Evolutionary conservation across 2,329 filamentous ascomycete genomes (phyloP).

Genomic region (Colletotrichum cereale): DNA sequence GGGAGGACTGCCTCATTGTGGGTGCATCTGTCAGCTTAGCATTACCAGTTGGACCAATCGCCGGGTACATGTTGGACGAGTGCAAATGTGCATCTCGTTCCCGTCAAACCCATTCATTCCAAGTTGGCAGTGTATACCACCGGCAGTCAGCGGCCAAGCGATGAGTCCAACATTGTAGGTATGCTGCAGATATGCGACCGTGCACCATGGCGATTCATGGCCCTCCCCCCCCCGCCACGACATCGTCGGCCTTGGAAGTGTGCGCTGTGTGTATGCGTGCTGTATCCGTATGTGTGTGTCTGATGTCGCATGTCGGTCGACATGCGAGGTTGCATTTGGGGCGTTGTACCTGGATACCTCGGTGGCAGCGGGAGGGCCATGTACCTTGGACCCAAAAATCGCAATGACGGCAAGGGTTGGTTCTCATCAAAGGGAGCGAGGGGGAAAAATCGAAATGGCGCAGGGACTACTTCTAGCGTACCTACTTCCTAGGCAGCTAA

Average conservation of each 20-base stretch:
- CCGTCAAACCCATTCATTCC: not conserved
- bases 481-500: not conserved
- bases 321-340: conserved; percentile 17
- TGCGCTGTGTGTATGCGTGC: not conserved
- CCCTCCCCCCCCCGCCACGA: not conserved
- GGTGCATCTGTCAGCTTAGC: not conserved
- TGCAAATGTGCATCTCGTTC: not conserved
- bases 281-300: conserved; percentile 27
- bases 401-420: conserved; percentile 11
- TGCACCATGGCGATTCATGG: conserved; percentile 38
- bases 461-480: not conserved
- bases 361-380: not conserved
- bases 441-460: conserved; percentile 6
- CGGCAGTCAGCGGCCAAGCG: not conserved
- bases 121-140: not conserved
- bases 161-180: not conserved
- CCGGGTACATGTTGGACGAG: conserved; percentile 14
- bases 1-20: not conserved
- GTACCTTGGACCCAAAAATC: conserved; percentile 17
- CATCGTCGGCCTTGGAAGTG: conserved; percentile 10
- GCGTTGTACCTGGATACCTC: conserved; percentile 24
- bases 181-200: conserved; percentile 20
- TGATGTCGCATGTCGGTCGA: conserved; percentile 39
- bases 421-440: conserved; percentile 9
- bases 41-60: conserved; percentile 14